These are phyloP conservation scores for Paracamarosporium sp. DNA, from an alignment of 2,329 filamentous ascomycete genomes.

Conservation along the genomic window DNA sequence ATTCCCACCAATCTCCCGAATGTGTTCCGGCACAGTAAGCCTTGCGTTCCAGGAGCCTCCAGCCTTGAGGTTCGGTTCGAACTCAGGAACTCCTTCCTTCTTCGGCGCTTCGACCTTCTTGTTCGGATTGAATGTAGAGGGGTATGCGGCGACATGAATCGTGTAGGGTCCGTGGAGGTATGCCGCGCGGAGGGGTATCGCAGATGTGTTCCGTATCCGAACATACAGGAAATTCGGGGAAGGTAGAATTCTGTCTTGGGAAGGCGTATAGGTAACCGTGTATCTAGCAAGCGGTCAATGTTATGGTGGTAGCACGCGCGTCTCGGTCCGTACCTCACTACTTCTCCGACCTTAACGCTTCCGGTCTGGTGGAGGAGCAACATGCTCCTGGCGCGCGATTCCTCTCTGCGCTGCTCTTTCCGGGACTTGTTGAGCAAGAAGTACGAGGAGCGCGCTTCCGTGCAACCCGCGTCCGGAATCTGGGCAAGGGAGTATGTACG, in stretches of 20 bases:
- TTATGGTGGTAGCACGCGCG: constrained; percentile 14
- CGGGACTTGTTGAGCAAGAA: constrained; percentile 41
- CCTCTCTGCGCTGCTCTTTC: constrained; percentile 39
- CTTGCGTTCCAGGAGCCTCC: constrained; percentile 85
- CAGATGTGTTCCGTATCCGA: constrained; percentile 89
- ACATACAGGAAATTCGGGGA: constrained; percentile 81
- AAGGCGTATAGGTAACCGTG: constrained; percentile 90
- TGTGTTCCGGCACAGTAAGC: constrained; percentile 79
- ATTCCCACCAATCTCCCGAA: constrained; percentile 68
- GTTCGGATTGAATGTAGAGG: constrained; percentile 83
- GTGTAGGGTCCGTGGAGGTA: constrained; percentile 97
- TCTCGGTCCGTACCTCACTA: constrained; percentile 71
- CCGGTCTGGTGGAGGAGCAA: constrained; percentile 89
- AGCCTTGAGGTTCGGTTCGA: constrained; percentile 95
- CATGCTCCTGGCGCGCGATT: constrained; percentile 63
- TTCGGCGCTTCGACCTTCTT: constrained; percentile 73
- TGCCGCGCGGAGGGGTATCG: constrained; percentile 88
- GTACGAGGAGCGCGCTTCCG: constrained; percentile 38
- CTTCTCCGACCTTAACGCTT: constrained; percentile 91
- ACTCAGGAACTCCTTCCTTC: constrained; percentile 81
- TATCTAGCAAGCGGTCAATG: constrained; percentile 55
- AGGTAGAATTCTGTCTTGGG: constrained; percentile 86
- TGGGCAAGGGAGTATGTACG: constrained; percentile 48
- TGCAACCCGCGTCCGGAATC: constrained; percentile 40
- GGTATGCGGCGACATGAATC: constrained; percentile 85